These are phyloP conservation scores for Pichia scutulata DNA, from an alignment of 805 yeast genomes.

Conservation along the genomic window DNA sequence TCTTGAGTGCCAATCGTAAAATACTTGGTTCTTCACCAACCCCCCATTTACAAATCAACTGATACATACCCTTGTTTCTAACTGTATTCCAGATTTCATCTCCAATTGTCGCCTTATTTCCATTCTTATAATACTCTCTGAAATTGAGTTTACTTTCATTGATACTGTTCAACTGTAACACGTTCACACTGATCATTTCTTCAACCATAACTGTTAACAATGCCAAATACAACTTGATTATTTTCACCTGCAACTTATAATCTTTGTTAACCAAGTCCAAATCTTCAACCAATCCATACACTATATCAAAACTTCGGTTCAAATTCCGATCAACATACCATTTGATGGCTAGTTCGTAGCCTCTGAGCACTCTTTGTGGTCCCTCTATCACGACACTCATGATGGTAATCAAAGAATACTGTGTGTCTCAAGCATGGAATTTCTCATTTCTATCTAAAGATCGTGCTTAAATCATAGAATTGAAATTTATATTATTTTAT, in stretches of 20 bases:
- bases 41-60: background rate
- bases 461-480: too few species aligned
- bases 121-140: background rate
- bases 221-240: background rate
- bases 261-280: background rate
- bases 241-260: background rate
- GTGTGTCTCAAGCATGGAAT: too few species aligned
- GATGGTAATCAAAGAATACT: too few species aligned
- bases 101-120: background rate
- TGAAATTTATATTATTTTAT: too few species aligned
- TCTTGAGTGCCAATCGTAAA: background rate
- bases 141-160: background rate
- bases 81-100: background rate
- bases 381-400: background rate
- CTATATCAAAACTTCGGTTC: background rate
- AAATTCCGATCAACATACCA: background rate
- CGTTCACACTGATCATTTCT: background rate
- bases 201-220: background rate
- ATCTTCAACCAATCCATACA: background rate
- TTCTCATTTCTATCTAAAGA: too few species aligned
- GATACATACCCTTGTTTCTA: background rate
- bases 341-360: background rate
- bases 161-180: background rate
- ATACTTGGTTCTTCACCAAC: background rate
- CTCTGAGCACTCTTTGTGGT: background rate